Conservation (phyloP, 148 eudicot species). For the Hydrangea macrophylla region DNA sequence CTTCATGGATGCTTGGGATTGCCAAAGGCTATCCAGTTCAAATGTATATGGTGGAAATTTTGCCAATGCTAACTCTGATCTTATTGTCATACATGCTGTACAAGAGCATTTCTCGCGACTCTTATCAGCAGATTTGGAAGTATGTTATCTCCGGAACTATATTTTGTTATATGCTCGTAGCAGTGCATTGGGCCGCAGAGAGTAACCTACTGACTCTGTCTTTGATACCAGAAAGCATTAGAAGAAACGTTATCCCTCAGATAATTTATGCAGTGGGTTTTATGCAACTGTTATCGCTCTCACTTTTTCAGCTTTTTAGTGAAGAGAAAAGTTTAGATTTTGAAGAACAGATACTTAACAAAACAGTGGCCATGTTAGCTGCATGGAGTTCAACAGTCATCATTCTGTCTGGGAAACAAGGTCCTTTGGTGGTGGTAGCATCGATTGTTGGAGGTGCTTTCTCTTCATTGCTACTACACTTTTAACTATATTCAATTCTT, state of each 20-base stretch:
- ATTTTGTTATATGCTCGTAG: constrained; percentile 59
- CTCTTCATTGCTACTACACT: constrained; percentile 8
- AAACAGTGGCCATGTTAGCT: constrained; percentile 65
- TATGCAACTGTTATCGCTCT: constrained; percentile 53
- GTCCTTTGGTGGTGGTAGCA: constrained; percentile 65
- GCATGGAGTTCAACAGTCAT: constrained; percentile 77
- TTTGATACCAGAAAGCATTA: constrained; percentile 25
- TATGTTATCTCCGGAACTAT: constrained; percentile 52
- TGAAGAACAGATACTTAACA: constrained; percentile 42
- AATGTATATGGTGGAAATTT: constrained; percentile 40
- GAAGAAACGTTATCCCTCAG: constrained; percentile 57
- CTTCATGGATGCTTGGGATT: constrained; percentile 42
- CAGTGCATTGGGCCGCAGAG: constrained; percentile 60
- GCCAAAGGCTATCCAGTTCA: constrained; percentile 40
- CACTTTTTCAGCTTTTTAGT: constrained; percentile 36
- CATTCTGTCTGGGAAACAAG: constrained; percentile 87
- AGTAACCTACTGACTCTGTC: constrained; percentile 44
- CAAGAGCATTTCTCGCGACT: constrained; percentile 30
- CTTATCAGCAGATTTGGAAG: constrained; percentile 35
- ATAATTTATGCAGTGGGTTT: constrained; percentile 60
- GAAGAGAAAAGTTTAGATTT: constrained; percentile 26
- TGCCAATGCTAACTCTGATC: constrained; percentile 51
- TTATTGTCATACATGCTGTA: constrained; percentile 48
- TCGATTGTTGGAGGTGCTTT: constrained; percentile 70
- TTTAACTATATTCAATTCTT: too few species aligned